Conservation (phyloP, 2,329 filamentous ascomycete species). For the Aspergillus sp. region DNA sequence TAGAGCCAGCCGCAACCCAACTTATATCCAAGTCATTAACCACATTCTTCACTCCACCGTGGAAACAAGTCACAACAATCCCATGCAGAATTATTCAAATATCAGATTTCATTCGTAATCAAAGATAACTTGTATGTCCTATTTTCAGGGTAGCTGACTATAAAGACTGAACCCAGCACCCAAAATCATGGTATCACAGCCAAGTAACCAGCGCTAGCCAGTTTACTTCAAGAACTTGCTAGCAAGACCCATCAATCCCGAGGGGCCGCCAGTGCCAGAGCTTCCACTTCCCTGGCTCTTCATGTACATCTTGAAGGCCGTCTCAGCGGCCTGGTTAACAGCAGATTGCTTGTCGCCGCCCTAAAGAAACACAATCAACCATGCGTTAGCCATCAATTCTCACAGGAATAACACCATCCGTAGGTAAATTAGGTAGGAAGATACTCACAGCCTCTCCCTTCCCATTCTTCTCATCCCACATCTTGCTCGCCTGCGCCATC, state of each 20-base stretch:
- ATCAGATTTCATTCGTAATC: not conserved
- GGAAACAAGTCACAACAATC: not conserved
- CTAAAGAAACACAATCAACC: slow-evolving; percentile 20
- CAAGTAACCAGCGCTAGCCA: not conserved
- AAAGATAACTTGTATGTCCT: not conserved
- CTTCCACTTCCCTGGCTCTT: slow-evolving; percentile 65
- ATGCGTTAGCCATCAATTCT: slow-evolving; percentile 5
- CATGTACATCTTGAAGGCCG: slow-evolving; percentile 88
- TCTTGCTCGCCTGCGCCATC: slow-evolving; percentile 82
- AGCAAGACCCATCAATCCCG: slow-evolving; percentile 58
- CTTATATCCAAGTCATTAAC: too few relatives aligned
- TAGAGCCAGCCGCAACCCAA: not conserved
- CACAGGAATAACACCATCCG: not conserved
- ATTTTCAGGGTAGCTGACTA: not conserved
- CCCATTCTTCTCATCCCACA: slow-evolving; percentile 62
- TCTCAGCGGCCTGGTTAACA: slow-evolving; percentile 75
- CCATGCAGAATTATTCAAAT: not conserved
- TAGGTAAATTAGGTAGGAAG: not conserved
- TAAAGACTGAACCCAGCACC: not conserved
- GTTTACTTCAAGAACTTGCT: slow-evolving; percentile 56
- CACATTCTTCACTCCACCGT: not conserved
- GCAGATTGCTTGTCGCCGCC: slow-evolving; percentile 75
- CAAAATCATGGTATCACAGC: not conserved
- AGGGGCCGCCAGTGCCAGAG: slow-evolving; percentile 45
- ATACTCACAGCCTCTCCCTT: slow-evolving; percentile 55